phyloP scores from a whole-genome alignment of 345 rosid species.

The Hypericum perforatum region DNA sequence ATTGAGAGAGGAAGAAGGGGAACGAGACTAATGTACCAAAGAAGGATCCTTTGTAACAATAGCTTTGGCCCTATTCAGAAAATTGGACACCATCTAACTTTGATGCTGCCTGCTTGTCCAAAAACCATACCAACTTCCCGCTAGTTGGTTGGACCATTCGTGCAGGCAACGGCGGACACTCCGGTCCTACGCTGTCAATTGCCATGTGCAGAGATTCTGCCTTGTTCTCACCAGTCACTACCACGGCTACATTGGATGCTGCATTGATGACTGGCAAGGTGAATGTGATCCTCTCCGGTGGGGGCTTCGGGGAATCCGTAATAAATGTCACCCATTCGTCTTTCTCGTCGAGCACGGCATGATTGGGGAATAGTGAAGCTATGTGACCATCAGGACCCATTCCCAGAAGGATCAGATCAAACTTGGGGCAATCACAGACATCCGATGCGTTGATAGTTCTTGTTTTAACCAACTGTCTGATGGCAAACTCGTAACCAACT shows the following conservation, averaged over 20 bases:
- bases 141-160: conserved; percentile 52
- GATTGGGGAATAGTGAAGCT: conserved; percentile 81
- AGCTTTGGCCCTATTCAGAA: conserved; percentile 25
- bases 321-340: conserved; percentile 70
- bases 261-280: conserved; percentile 88
- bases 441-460: conserved; percentile 59
- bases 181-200: conserved; percentile 35
- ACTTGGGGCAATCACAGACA: conserved; percentile 74
- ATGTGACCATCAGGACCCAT: conserved; percentile 88
- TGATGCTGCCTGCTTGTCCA: conserved; percentile 73
- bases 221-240: conserved; percentile 65
- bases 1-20: no score
- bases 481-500: conserved; percentile 51
- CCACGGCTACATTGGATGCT: conserved; percentile 62
- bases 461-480: conserved; percentile 62
- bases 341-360: conserved; percentile 41
- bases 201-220: conserved; percentile 63
- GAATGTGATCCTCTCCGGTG: conserved; percentile 90
- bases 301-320: conserved; percentile 70
- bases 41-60: no score
- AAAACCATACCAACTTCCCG: conserved; percentile 73
- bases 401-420: conserved; percentile 79
- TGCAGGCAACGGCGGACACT: conserved; percentile 44
- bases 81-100: conserved; percentile 36
- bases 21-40: no score